Conservation (phyloP, 2,329 filamentous ascomycete species). For the Calonectria ilicicola region DNA sequence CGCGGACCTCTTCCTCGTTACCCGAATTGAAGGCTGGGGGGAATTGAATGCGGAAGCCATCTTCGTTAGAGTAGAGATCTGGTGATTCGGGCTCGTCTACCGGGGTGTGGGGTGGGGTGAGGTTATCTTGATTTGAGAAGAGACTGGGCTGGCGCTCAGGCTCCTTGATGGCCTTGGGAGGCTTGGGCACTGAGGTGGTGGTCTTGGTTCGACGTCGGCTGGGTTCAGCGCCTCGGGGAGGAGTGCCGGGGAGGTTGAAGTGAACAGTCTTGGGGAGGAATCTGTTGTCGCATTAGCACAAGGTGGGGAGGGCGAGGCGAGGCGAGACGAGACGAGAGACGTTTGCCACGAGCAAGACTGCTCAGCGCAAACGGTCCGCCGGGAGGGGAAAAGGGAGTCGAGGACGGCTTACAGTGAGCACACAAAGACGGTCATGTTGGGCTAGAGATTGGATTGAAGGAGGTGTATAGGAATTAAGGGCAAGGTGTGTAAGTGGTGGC, state of each 20-base stretch:
- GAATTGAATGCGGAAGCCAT: constrained; percentile 69
- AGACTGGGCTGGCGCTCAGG: constrained; percentile 62
- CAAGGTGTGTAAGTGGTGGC: constrained; percentile 16
- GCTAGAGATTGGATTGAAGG: constrained; percentile 22
- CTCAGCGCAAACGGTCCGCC: not conserved
- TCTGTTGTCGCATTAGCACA: constrained; percentile 59
- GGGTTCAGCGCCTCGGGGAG: constrained; percentile 52
- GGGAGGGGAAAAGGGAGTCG: not conserved
- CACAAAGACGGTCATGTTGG: constrained; percentile 56
- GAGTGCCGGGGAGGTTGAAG: constrained; percentile 76
- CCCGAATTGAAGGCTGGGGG: constrained; percentile 68
- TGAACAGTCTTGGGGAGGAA: constrained; percentile 94
- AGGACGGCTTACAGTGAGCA: constrained; percentile 52
- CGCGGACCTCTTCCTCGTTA: constrained; percentile 79
- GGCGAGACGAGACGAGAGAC: constrained; percentile 23
- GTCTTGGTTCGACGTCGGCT: constrained; percentile 45
- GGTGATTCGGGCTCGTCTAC: constrained; percentile 55
- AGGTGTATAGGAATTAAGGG: constrained; percentile 16
- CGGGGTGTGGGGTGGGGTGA: constrained; percentile 68
- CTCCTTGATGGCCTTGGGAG: constrained; percentile 11
- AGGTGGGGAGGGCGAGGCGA: constrained; percentile 4
- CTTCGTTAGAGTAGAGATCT: constrained; percentile 68
- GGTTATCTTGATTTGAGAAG: constrained; percentile 60
- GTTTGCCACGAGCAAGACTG: constrained; percentile 24
- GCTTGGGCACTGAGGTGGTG: constrained; percentile 30